Percentiles rank a stretch among this genome's conserved stretches.
Evolutionary conservation across 2,329 filamentous ascomycete genomes (phyloP).

Genomic region (Fusarium graminum): DNA sequence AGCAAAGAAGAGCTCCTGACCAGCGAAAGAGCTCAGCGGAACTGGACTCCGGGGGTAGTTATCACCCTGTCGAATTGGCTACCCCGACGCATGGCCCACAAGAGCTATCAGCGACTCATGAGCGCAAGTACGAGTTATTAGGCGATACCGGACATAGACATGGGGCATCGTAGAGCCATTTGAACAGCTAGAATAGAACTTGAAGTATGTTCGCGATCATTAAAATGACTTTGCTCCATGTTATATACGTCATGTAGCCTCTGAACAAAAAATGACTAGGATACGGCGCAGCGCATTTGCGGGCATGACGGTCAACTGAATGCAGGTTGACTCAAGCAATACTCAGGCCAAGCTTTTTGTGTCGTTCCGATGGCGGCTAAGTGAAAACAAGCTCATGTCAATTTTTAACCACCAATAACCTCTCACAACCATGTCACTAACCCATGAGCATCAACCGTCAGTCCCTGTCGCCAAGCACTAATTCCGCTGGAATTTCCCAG

Average conservation of each 20-base stretch:
- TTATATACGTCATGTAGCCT: not conserved
- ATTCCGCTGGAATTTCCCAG: conserved; percentile 3
- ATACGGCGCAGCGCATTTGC: too few relatives aligned
- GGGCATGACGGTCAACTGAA: too few relatives aligned
- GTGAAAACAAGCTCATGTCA: not conserved
- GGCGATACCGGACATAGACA: conserved; percentile 24
- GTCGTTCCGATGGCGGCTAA: not conserved
- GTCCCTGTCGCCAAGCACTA: not conserved
- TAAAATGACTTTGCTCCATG: not conserved
- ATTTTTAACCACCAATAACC: conserved; percentile 5
- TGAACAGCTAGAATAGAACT: not conserved
- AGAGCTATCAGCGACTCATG: conserved; percentile 10
- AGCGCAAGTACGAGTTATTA: conserved; percentile 20
- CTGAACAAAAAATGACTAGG: not conserved
- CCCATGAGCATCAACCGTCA: conserved; percentile 6
- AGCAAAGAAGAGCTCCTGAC: not conserved
- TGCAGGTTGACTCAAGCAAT: not conserved
- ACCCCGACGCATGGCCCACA: conserved; percentile 13
- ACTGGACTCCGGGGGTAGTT: conserved; percentile 5
- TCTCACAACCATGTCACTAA: conserved; percentile 5
- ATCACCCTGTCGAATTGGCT: conserved; percentile 24
- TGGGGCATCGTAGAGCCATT: not conserved
- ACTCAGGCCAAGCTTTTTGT: not conserved
- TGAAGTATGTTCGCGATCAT: not conserved
- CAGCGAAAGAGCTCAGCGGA: conserved; percentile 8